A percentile compares a stretch with the other conserved stretches of the same genome.
These are phyloP conservation scores for Elsinoe batatas DNA, from an alignment of 2,329 filamentous ascomycete species.

Conservation along the genomic window DNA sequence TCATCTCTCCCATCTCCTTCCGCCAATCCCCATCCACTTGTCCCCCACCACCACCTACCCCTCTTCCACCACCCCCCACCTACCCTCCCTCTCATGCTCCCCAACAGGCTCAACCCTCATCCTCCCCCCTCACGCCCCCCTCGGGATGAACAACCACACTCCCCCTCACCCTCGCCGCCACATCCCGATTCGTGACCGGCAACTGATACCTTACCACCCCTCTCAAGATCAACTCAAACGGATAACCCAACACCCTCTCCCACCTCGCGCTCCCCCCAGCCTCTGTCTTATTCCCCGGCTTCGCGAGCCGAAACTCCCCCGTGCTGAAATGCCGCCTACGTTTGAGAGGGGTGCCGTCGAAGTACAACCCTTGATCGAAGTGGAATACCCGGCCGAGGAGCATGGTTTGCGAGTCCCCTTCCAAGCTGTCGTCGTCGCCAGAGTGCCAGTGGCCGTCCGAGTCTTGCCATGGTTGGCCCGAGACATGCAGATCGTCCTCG, in stretches of 20 bases:
- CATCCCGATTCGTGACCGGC: constrained; percentile 46
- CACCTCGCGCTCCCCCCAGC: constrained; percentile 73
- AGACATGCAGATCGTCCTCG: background rate
- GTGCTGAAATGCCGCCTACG: constrained; percentile 61
- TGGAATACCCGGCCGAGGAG: constrained; percentile 78
- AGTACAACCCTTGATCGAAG: constrained; percentile 80
- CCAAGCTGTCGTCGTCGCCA: constrained; percentile 45
- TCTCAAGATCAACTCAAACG: constrained; percentile 86
- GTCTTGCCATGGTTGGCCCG: constrained; percentile 15
- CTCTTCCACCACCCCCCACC: constrained; percentile 15
- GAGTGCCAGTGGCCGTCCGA: constrained; percentile 17
- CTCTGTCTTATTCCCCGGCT: constrained; percentile 82
- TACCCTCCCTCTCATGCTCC: constrained; percentile 19
- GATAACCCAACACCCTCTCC: constrained; percentile 82
- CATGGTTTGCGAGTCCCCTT: constrained; percentile 66
- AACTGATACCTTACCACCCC: constrained; percentile 78
- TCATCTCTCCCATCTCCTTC: background rate
- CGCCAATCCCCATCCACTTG: background rate
- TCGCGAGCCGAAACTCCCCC: constrained; percentile 70
- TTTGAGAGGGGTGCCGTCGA: constrained; percentile 82
- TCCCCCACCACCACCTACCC: constrained; percentile 14
- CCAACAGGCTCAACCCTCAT: constrained; percentile 24
- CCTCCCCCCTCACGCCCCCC: constrained; percentile 24
- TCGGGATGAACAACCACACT: constrained; percentile 33
- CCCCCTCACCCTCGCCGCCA: constrained; percentile 41